phyloP scores from a whole-genome alignment of 768 basidiomycete genomes.

The Pholiota conissans region DNA sequence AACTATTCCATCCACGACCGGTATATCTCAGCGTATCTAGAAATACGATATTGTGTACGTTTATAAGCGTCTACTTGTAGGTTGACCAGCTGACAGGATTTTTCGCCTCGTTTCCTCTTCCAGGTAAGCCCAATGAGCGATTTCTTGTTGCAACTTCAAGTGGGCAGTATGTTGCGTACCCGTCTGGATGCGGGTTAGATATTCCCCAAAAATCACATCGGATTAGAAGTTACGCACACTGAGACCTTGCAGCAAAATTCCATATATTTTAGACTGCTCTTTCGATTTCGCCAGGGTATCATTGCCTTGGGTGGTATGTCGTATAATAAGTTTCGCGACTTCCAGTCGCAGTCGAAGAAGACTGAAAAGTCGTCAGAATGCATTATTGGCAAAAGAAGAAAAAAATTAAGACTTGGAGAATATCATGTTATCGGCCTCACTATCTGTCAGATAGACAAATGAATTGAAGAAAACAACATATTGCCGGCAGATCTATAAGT shows the following conservation, averaged over 20 bases:
- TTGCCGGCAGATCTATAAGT: constrained; percentile 61
- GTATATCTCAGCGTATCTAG: neutral
- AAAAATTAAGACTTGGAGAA: constrained; percentile 75
- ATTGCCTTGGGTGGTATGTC: constrained; percentile 68
- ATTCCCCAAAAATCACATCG: neutral
- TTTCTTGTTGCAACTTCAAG: constrained; percentile 82
- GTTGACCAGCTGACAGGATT: constrained; percentile 46
- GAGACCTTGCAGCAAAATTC: constrained; percentile 71
- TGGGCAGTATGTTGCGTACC: constrained; percentile 74
- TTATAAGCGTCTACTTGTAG: constrained; percentile 11
- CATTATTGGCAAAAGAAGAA: neutral
- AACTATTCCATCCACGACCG: neutral
- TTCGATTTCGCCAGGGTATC: constrained; percentile 64
- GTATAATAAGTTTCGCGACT: constrained; percentile 69
- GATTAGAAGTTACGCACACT: constrained; percentile 50
- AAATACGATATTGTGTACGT: neutral
- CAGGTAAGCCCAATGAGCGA: constrained; percentile 82
- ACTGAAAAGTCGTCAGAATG: constrained; percentile 39
- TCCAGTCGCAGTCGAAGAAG: constrained; percentile 85
- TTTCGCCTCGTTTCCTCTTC: constrained; percentile 77
- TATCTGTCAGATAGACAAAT: constrained; percentile 76
- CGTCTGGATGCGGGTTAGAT: constrained; percentile 39
- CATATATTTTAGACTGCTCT: constrained; percentile 73
- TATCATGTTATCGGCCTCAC: constrained; percentile 94
- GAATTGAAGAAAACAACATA: constrained; percentile 84